Evolutionary conservation across 179 eudicot genomes (phyloP).

Genomic region (Actinidia polygama): DNA sequence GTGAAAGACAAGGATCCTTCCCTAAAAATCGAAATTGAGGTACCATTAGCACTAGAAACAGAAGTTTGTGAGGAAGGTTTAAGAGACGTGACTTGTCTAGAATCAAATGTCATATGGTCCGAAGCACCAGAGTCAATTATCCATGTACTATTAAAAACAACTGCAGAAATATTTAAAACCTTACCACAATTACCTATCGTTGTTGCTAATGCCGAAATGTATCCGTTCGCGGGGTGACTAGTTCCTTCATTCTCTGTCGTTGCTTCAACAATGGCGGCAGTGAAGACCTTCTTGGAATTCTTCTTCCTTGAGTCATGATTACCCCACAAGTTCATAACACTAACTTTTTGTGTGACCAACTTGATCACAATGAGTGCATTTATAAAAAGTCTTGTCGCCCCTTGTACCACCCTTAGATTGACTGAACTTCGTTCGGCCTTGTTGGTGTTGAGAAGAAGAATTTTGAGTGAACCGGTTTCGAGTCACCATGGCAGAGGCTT

Average conservation of each 20-base stretch:
- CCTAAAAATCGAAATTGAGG: background rate
- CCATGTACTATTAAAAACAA: too few relatives aligned
- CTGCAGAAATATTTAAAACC: too few relatives aligned
- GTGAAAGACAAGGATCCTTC: constrained; percentile 14
- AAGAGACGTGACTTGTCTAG: background rate
- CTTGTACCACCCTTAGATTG: background rate
- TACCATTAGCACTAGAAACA: constrained; percentile 28
- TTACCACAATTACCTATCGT: too few relatives aligned
- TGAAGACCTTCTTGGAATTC: constrained; percentile 15
- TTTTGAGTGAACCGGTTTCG: background rate
- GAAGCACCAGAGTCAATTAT: too few relatives aligned
- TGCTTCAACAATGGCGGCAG: too few relatives aligned
- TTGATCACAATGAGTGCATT: background rate
- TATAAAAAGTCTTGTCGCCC: background rate
- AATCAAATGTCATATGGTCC: too few relatives aligned
- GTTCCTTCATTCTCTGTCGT: too few relatives aligned
- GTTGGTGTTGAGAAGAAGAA: background rate
- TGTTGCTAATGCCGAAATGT: too few relatives aligned
- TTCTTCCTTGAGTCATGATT: background rate
- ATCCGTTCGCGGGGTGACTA: too few relatives aligned
- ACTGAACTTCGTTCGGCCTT: background rate
- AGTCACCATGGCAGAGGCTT: constrained; percentile 21
- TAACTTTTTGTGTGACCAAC: background rate
- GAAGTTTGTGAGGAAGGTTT: constrained; percentile 25
- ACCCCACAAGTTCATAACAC: background rate